Base-by-base conservation (phyloP, 257 asterid genomes). In the Solanum lycopersicoides region DNA sequence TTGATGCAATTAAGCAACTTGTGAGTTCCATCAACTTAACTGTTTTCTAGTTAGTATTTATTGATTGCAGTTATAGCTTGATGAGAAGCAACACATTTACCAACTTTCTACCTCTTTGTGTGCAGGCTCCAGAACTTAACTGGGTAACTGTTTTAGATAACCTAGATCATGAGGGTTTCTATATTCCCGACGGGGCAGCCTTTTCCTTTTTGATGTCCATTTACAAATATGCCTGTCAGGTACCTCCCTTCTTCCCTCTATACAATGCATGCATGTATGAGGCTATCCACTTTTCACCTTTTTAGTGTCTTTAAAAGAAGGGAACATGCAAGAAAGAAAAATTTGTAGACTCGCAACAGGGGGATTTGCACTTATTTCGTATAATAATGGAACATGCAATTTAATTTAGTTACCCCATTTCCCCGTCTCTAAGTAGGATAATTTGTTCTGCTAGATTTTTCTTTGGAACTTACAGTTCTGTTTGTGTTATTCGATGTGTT, bases 101-200 rank as follows among this genome's bases (percentile, higher is more conserved):
- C 69, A 30, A 30, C 68, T 16, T 50, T 45, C 69, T 44, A 50
- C 44, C 68, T 30, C 68, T 50, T 59, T 53, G 65, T 84, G 83
- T 88, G 60, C 93, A 97, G 99, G 96, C 94, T 83, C 98, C 95
- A 47, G 98, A 90, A 90, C 92, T 94, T 87, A 92, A 94, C 91
- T 97, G 99, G 99, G 83, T 83, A 71, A 89, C 68, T 88, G 99
- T 96, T 83, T 86, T 94, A 92, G 98, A 91, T 90, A 95, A 94
- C 88, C 94, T 97, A 91, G 99, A 97, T 85, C 96, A 96, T 18
- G 99, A 97, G 91, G 99, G 98, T 37, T 97, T 97, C 88, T 92
- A 91, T 88, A 87, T 97, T 77, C 97, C 97, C 82, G 92, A 93
- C 41, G 98, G 92, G 88, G 91, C 94, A 41, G 97, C 99, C 13